These are phyloP conservation scores for Pestalotiopsis sp. DNA, from an alignment of 2,329 filamentous ascomycete genomes.

Conservation along the genomic window DNA sequence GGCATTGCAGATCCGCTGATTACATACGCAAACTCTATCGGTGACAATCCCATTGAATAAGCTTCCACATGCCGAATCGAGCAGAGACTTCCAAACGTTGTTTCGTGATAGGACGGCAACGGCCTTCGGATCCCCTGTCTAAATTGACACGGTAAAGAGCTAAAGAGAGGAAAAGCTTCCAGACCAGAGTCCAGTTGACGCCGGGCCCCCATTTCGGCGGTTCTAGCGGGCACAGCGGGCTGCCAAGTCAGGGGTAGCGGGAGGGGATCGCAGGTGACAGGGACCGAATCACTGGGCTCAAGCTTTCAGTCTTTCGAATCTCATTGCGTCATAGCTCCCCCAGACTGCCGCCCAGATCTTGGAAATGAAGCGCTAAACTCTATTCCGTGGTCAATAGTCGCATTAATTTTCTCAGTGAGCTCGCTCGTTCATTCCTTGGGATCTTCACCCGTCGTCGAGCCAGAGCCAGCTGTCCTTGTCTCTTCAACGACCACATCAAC, in stretches of 20 bases:
- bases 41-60: not conserved
- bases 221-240: not conserved
- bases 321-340: slow-evolving; percentile 5
- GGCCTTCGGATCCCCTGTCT: not conserved
- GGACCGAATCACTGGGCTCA: not conserved
- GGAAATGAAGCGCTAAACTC: slow-evolving; percentile 8
- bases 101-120: not conserved
- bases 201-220: not conserved
- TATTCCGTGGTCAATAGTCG: not conserved
- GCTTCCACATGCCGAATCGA: not conserved
- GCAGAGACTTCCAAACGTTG: not conserved
- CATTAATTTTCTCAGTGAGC: not conserved
- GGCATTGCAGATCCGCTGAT: not conserved
- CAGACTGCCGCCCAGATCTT: not conserved
- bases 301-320: not conserved
- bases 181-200: not conserved
- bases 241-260: not conserved
- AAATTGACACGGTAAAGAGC: not conserved
- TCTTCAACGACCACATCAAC: not conserved
- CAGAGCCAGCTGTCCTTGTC: not conserved
- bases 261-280: not conserved
- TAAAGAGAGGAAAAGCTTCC: not conserved
- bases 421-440: not conserved
- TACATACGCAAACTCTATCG: not conserved
- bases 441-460: not conserved